Percentiles rank a stretch among this genome's conserved stretches.
Conservation (phyloP, 441 rosid genomes). For the Macaranga tanarius region DNA sequence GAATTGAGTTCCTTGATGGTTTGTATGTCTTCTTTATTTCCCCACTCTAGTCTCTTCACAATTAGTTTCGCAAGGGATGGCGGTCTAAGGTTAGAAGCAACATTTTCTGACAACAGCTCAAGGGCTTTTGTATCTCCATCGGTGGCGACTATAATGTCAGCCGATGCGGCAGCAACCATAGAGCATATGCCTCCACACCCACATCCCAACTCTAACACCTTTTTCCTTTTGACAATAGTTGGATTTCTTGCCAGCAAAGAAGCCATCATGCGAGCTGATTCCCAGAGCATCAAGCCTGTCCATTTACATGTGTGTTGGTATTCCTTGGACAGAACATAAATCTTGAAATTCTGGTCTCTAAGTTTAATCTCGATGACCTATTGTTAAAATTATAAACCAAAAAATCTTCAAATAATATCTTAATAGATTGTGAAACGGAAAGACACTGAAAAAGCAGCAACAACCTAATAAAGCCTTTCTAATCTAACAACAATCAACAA, state of each 20-base stretch:
- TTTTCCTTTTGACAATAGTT: slow-evolving; percentile 58
- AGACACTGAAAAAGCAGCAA: too few species aligned
- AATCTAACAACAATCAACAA: not conserved
- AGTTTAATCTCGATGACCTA: slow-evolving; percentile 57
- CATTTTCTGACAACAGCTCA: slow-evolving; percentile 52
- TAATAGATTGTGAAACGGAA: not conserved
- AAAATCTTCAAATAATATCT: not conserved
- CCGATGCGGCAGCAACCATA: slow-evolving; percentile 63
- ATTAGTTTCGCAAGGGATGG: slow-evolving; percentile 43
- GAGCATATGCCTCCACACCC: slow-evolving; percentile 89
- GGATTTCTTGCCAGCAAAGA: slow-evolving; percentile 71
- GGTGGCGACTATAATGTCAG: slow-evolving; percentile 69
- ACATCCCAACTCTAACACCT: slow-evolving; percentile 76
- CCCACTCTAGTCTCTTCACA: slow-evolving; percentile 70
- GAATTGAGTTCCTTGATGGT: slow-evolving; percentile 38
- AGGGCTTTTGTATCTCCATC: slow-evolving; percentile 71
- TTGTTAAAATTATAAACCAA: not conserved
- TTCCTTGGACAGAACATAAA: slow-evolving; percentile 67
- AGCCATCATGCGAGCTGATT: slow-evolving; percentile 89
- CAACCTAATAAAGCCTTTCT: not conserved
- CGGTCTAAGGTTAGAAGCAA: slow-evolving; percentile 48
- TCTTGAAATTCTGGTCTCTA: slow-evolving; percentile 42
- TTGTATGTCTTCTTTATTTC: slow-evolving; percentile 57
- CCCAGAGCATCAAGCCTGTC: slow-evolving; percentile 96
- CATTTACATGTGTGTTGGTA: slow-evolving; percentile 89